Percentiles rank a stretch among this genome's conserved stretches.
Conservation (phyloP, 805 yeast species). For the Kuraishia piskuri region DNA sequence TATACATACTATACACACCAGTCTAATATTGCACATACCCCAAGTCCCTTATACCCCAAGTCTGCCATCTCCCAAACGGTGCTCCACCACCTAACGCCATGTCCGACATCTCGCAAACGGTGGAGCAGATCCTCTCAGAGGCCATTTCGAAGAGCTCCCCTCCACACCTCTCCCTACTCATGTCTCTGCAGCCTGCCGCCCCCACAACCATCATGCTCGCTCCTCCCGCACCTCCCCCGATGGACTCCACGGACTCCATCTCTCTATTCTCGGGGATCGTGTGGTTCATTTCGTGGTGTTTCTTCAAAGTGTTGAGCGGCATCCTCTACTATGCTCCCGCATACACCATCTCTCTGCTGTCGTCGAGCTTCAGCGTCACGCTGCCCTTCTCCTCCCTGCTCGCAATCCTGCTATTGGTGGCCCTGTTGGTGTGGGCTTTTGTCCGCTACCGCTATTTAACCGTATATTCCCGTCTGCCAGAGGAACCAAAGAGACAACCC, state of each 20-base stretch:
- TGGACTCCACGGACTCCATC: slow-evolving; percentile 2
- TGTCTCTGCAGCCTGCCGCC: neutral
- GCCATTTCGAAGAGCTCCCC: no score
- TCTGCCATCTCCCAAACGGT: no score
- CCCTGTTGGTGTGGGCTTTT: slow-evolving; percentile 31
- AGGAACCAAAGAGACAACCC: slow-evolving; percentile 32
- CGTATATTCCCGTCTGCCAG: slow-evolving; percentile 48
- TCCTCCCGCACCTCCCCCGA: slow-evolving; percentile 1
- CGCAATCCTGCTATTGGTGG: slow-evolving; percentile 20
- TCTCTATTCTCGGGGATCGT: slow-evolving; percentile 9
- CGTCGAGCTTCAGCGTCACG: slow-evolving; percentile 40
- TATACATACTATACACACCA: no score
- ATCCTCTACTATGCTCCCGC: slow-evolving; percentile 13
- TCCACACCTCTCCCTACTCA: no score
- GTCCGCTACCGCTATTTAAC: slow-evolving; percentile 60
- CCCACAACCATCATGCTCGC: neutral
- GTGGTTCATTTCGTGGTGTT: slow-evolving; percentile 12
- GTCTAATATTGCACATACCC: no score
- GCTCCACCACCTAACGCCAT: neutral
- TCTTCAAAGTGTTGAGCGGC: slow-evolving; percentile 8
- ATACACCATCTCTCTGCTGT: slow-evolving; percentile 20
- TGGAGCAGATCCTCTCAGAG: neutral
- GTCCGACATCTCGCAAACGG: neutral
- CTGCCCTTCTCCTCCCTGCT: slow-evolving; percentile 41
- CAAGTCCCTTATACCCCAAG: no score